Evolutionary conservation across 2,329 filamentous ascomycete genomes (phyloP).

Genomic region (Rhinocladiella mackenziei): DNA sequence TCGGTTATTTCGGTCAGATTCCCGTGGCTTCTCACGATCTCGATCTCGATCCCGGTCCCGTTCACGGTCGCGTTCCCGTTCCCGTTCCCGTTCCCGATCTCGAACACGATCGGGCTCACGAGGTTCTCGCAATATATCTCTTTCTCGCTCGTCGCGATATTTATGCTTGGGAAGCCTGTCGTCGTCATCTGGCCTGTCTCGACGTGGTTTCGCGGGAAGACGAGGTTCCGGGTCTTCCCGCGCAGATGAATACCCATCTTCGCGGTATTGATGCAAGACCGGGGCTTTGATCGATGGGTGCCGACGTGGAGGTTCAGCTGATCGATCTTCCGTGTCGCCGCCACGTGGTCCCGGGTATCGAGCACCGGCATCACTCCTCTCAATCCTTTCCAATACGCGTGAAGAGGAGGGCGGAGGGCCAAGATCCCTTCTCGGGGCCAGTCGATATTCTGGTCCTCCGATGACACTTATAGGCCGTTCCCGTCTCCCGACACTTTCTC

Average conservation of each 20-base stretch:
- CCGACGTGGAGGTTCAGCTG: slow-evolving; percentile 13
- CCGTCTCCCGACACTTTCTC: slow-evolving; percentile 33
- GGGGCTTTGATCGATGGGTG: slow-evolving; percentile 22
- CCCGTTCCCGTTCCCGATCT: slow-evolving; percentile 21
- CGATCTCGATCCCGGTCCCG: slow-evolving; percentile 20
- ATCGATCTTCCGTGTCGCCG: slow-evolving; percentile 26
- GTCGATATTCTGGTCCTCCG: slow-evolving; percentile 23
- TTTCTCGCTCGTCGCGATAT: slow-evolving; percentile 22
- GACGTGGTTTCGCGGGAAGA: slow-evolving; percentile 11
- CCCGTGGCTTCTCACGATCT: slow-evolving; percentile 17
- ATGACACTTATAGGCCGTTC: slow-evolving; percentile 29
- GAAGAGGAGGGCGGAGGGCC: slow-evolving; percentile 24
- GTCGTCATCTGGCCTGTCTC: slow-evolving; percentile 22
- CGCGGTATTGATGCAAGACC: slow-evolving; percentile 28
- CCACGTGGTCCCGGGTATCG: too few relatives aligned
- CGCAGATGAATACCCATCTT: slow-evolving; percentile 25
- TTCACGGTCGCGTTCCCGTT: slow-evolving; percentile 21
- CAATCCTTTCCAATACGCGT: slow-evolving; percentile 27
- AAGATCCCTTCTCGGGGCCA: slow-evolving; percentile 22
- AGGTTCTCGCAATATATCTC: slow-evolving; percentile 11
- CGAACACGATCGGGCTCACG: slow-evolving; percentile 21
- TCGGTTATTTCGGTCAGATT: slow-evolving; percentile 17
- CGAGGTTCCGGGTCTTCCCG: slow-evolving; percentile 21
- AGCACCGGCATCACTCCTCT: slow-evolving; percentile 16
- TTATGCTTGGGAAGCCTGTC: slow-evolving; percentile 14